Percentiles rank a stretch among this genome's conserved stretches.
These are phyloP conservation scores for Monilinia fructigena DNA, from an alignment of 2,329 filamentous ascomycete genomes.

Conservation along the genomic window DNA sequence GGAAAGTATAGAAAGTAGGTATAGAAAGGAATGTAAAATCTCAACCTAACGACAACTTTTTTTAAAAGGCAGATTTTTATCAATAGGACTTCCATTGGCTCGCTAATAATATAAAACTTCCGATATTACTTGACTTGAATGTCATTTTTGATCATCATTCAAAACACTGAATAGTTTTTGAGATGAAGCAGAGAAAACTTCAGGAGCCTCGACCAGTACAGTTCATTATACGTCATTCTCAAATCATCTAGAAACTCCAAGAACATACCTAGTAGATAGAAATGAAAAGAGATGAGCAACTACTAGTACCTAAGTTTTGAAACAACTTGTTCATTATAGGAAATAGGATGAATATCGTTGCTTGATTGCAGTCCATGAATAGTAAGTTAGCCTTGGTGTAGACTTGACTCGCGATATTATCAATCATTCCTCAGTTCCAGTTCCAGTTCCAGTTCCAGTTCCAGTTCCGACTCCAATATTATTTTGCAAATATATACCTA, in stretches of 20 bases:
- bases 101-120: not conserved
- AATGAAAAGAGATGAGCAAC: not conserved
- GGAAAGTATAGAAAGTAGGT: not conserved
- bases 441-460: not conserved
- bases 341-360: not conserved
- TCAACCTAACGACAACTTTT: not conserved
- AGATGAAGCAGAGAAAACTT: not conserved
- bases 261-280: not conserved
- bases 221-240: not conserved
- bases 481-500: not conserved
- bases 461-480: not conserved
- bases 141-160: not conserved
- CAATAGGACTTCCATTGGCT: not conserved
- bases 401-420: not conserved
- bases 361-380: not conserved
- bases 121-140: not conserved
- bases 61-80: not conserved
- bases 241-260: not conserved
- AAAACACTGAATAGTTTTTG: not conserved
- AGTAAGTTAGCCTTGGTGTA: not conserved
- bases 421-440: not conserved
- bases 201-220: not conserved
- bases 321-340: not conserved
- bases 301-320: not conserved
- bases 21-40: conserved; percentile 18